Evolutionary conservation across 2,329 filamentous ascomycete genomes (phyloP), one percentile per base, ranked within the genome.

Genomic region (Lasiodiplodia citricola): DNA sequence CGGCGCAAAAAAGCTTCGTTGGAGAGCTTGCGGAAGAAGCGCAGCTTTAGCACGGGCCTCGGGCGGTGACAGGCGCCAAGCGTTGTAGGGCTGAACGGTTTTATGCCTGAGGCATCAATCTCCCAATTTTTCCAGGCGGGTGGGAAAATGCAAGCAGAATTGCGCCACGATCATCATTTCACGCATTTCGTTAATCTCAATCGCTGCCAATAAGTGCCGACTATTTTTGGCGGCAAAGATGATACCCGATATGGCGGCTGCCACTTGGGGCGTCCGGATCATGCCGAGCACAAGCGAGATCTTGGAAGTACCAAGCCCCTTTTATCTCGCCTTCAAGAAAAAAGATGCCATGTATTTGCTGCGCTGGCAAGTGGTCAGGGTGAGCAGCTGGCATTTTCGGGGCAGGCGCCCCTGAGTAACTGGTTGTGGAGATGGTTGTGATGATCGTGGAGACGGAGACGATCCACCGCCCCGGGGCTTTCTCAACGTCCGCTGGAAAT

Each of bases 361-460:
- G 28, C 37, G 25, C 44, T 47, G 28, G 60, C 38, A 31, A 16
- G 25, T 31, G 18, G 38, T 52, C 60, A 64, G 60, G 60, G 60
- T 64, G 60, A 64, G 38, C 10, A 54, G 28, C 31, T 64, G 60
- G 60, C 60, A 38, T 52, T 60, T 56, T 56, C 10, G 35, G 21
- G 58, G 25, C 41, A 50, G 25, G 37, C 21, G 47, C 60, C 60
- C 60, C 60, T 64, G 60, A 64, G 60, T 64, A 64, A 64, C 51
- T 64, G 60, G 60, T 47, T 64, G 60, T 51, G 60, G 60, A 64
- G 47, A 64, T 64, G 60, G 60, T 28, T 21, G 60, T 38, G 44
- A 47, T 52, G 60, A 52, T 52, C 47, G 31, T 64, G 60, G 60
- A 28, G 60, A 52, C 60, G 60, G 21, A 52, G 60, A 41, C 38